Conservation (phyloP, 257 asterid genomes). For the Echites panduratus region DNA sequence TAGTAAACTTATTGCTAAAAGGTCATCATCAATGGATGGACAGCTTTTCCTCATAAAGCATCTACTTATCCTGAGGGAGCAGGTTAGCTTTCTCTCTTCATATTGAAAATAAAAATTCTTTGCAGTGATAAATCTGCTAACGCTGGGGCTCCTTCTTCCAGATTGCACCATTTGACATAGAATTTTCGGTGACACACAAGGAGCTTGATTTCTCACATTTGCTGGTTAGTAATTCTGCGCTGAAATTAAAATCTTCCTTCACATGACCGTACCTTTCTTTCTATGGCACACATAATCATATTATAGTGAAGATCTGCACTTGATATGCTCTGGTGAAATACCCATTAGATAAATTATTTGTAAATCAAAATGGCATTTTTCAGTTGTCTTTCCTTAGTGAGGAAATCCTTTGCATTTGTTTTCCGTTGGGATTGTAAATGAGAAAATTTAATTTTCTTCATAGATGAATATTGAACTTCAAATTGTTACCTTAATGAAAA, state of each 20-base stretch:
- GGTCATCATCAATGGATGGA: conserved; percentile 83
- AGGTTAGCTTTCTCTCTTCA: conserved; percentile 41
- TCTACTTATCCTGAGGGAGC: conserved; percentile 95
- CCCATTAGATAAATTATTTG: not conserved
- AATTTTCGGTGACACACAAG: conserved; percentile 94
- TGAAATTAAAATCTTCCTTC: conserved; percentile 3
- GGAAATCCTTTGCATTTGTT: not conserved
- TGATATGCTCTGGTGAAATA: not conserved
- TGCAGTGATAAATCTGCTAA: conserved; percentile 20
- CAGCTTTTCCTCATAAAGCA: conserved; percentile 89
- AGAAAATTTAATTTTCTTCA: not conserved
- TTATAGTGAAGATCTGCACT: not conserved
- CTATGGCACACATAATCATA: not conserved
- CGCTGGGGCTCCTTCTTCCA: conserved; percentile 32
- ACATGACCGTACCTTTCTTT: not conserved
- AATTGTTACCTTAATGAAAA: not conserved
- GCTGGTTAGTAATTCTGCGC: conserved; percentile 54
- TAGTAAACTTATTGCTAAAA: conserved; percentile 65
- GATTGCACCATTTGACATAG: conserved; percentile 99
- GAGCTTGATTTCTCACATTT: conserved; percentile 99
- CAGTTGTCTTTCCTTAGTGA: not conserved
- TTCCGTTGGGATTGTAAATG: not conserved
- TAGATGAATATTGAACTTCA: not conserved
- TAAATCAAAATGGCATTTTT: conserved; percentile 2
- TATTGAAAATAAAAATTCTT: conserved; percentile 7